Evolutionary conservation across 2,329 filamentous ascomycete species (phyloP), one percentile per base, ranked within the genome.

Genomic region (Teratosphaeria viscida): DNA sequence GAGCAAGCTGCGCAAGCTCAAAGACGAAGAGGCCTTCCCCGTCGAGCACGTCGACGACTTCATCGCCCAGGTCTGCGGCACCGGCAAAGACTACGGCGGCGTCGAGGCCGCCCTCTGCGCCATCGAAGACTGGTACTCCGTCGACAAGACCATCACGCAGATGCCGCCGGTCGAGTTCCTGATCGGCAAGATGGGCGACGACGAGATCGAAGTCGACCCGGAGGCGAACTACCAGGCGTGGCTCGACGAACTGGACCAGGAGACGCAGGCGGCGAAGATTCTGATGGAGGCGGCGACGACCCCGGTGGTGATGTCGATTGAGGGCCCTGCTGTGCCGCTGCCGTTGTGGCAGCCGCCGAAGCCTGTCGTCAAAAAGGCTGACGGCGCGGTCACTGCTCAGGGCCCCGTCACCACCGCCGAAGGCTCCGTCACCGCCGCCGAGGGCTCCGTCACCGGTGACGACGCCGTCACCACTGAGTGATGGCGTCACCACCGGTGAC

Each of bases 141-240:
- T 55, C n/a, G 62, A 61, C 39, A 23, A 49, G 43, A 54, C 55
- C 43, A 65, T 68, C 61, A 49, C 34, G 14, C 58, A 57, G 19
- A 65, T 71, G 65, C 65, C 67, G n/a, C 69, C 70, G 12, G 61
- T 69, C 53, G 70, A 72, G 63, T 70, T 71, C 57, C 62, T 72
- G 14, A 66, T 71, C 60, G 59, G 59, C 55, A 59, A 64, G n/a
- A 27, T 54, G 4, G 53, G 43, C 32, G 47, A 49, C 5, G 63
- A 59, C 57, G 69, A 71, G 59, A 59, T 52, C 2, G 54, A 66
- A 55, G 66, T 54, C 52, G 61, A 66, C 53, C 59, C 67, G 1
- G 29, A 29, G 27, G 57, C 43, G 34, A 71, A 71, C 64, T 70
- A 67, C 64, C 53, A 59, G 47, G 56, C 56, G 14, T 70, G 68